Base-by-base conservation (phyloP, 2,329 filamentous ascomycete genomes). In the Neopestalotiopsis sp. region DNA sequence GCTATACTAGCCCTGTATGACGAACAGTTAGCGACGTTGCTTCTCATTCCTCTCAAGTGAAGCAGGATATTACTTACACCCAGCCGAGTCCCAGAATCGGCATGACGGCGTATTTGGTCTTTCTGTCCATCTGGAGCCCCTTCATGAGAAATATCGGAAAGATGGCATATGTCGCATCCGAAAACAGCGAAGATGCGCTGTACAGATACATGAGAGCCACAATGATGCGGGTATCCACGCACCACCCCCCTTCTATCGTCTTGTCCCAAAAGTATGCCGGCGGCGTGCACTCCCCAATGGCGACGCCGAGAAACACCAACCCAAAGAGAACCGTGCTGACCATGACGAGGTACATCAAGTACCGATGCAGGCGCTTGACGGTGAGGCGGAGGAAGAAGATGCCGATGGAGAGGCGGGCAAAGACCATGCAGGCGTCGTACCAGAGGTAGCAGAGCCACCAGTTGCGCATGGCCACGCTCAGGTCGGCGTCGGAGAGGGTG, bases 81-180 rank as follows among this genome's bases (percentile, higher is more conserved):
- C 85, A 84, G 20, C 86, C 87, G 73, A 87, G 80, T 30, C 82
- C 82, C 12, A 88, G 73, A 66, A 88, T 82, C 24, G 78, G 80
- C 2, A 80, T 82, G 28, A 87, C 77, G 1, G 84, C 79, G 10
- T 78, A 56, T 73, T 87, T 88, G 0, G 83, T 84, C 65, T 78
- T 79, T 2, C 67, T 67, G 40, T 81, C 82, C 83, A 88, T 86
- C 66, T 86, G 79, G 14, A 87, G 72, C 45, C 80, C 78, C 78
- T 80, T 83, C 4, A 88, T 80, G 4, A 88, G 77, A 67, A 83
- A 83, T n/a, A 84, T 78, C 4, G 83, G 83, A 24, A 85, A 70
- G 63, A 88, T 80, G n/a, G 84, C 81, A 13, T 88, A 75, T 2
- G 83, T 84, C 60, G 87, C 84, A 74, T 89, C 87, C 65, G 85